phyloP scores from a whole-genome alignment of 176 grass and related monocot species.

The Triticum monococcum region DNA sequence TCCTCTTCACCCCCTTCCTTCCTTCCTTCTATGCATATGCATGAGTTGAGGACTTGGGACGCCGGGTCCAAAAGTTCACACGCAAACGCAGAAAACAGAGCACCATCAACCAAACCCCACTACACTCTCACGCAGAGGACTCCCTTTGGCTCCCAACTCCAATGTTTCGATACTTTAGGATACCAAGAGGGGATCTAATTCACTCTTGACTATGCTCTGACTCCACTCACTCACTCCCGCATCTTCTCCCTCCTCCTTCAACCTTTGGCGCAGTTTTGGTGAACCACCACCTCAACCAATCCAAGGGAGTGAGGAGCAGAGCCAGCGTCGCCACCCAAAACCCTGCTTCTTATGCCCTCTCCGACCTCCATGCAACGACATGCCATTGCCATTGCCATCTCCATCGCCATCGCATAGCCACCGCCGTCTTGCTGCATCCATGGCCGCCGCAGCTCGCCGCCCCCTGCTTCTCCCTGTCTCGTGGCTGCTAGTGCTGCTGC shows the following conservation, averaged over 20 bases:
- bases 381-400: not conserved
- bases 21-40: not conserved
- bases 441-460: conserved; percentile 25
- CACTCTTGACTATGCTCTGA: conserved; percentile 6
- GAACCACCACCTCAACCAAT: conserved; percentile 49
- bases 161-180: conserved; percentile 1
- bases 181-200: not conserved
- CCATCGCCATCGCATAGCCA: not conserved
- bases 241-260: not conserved
- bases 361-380: conserved; percentile 24
- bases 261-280: conserved; percentile 22
- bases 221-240: conserved; percentile 9
- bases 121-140: too few relatives aligned
- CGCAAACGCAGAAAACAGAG: not conserved
- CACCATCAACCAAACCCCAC: not conserved
- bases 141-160: not conserved
- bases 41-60: not conserved
- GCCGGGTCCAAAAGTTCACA: conserved; percentile 8
- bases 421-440: not conserved
- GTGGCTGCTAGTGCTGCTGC: not conserved
- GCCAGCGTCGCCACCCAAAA: conserved; percentile 7
- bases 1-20: not conserved
- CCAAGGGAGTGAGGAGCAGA: conserved; percentile 12
- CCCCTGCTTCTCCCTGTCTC: not conserved
- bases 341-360: conserved; percentile 31